Conservation (phyloP, 2,329 filamentous ascomycete species). For the Reticulascus tulasneorum region DNA sequence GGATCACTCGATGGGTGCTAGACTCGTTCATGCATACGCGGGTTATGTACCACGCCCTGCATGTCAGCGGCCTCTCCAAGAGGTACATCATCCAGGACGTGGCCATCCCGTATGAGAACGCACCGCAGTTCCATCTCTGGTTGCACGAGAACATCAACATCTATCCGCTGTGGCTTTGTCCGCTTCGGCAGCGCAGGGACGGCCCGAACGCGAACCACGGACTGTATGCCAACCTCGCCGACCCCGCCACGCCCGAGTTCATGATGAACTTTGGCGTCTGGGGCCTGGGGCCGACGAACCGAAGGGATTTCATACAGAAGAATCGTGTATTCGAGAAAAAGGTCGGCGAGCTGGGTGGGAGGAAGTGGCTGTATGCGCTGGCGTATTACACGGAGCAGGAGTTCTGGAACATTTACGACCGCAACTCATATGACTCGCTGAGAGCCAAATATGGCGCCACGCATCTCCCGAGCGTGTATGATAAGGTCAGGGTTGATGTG, state of each 20-base stretch:
- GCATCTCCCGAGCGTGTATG: constrained; percentile 59
- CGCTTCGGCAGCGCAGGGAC: constrained; percentile 10
- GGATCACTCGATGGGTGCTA: constrained; percentile 52
- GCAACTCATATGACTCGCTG: constrained; percentile 53
- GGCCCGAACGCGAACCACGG: not conserved
- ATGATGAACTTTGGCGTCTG: constrained; percentile 6
- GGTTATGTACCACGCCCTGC: constrained; percentile 59
- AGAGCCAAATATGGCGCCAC: constrained; percentile 55
- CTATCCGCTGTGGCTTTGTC: constrained; percentile 26
- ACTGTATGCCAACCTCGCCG: constrained; percentile 22
- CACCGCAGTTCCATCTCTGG: constrained; percentile 26
- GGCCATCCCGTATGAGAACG: constrained; percentile 49
- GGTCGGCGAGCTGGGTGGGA: constrained; percentile 56
- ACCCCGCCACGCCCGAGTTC: not conserved
- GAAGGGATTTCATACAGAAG: constrained; percentile 37
- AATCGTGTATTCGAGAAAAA: constrained; percentile 59
- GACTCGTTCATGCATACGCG: constrained; percentile 60
- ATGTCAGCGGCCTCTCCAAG: constrained; percentile 51
- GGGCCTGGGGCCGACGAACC: constrained; percentile 2
- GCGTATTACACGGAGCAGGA: constrained; percentile 63
- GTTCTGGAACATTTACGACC: constrained; percentile 63
- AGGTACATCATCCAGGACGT: constrained; percentile 62
- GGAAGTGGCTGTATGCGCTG: constrained; percentile 68
- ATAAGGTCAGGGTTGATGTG: too few relatives aligned
- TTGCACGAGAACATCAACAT: constrained; percentile 17